phyloP scores from a whole-genome alignment of 2,329 filamentous ascomycete genomes.

The Fusarium citri region DNA sequence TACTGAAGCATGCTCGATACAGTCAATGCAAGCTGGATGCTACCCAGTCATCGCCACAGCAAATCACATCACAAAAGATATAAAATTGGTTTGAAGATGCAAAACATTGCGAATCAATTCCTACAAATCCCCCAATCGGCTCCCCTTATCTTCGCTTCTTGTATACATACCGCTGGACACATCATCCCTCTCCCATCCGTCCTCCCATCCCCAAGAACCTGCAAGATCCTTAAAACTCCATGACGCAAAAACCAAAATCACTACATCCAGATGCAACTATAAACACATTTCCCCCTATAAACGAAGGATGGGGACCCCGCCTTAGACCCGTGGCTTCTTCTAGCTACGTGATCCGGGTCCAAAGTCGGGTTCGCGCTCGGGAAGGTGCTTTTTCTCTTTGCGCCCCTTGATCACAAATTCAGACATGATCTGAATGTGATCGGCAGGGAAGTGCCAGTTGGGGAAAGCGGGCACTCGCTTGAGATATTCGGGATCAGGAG shows the following conservation, averaged over 20 bases:
- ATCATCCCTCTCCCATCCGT: conserved; percentile 25
- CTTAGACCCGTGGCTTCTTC: conserved; percentile 27
- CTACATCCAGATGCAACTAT: conserved; percentile 54
- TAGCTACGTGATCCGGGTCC: conserved; percentile 55
- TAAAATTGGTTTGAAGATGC: conserved; percentile 17
- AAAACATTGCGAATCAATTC: conserved; percentile 46
- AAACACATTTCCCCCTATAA: conserved; percentile 21
- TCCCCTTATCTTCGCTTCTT: conserved; percentile 29
- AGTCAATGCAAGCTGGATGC: background rate
- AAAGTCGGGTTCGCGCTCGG: conserved; percentile 74
- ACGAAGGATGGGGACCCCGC: conserved; percentile 8
- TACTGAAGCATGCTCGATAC: background rate
- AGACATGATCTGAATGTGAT: conserved; percentile 89
- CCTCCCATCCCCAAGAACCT: conserved; percentile 43
- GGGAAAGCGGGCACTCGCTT: conserved; percentile 91
- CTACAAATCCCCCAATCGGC: conserved; percentile 39
- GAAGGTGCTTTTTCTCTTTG: conserved; percentile 79
- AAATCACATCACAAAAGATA: background rate
- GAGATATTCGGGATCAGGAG: conserved; percentile 87
- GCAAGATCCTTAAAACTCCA: conserved; percentile 53
- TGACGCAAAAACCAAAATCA: conserved; percentile 54
- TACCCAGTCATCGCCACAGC: background rate
- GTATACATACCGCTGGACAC: conserved; percentile 42
- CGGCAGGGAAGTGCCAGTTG: conserved; percentile 93
- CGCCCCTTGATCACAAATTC: conserved; percentile 90